Conservation (phyloP, 352 stramenopile genomes). For the Phytophthora capsici region DNA sequence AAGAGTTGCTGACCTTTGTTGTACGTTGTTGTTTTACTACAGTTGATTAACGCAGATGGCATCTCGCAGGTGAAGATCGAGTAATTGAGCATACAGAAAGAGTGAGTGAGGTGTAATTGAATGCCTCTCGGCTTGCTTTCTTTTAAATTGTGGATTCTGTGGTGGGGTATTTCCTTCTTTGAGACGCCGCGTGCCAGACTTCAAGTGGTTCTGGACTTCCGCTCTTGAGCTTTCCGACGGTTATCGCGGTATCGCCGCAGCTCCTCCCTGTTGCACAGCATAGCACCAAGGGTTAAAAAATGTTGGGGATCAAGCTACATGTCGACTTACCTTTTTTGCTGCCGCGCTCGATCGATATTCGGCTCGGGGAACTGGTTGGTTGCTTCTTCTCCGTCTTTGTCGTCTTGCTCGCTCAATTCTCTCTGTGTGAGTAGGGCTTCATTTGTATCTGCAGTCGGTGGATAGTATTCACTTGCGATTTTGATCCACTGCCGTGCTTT, state of each 20-base stretch:
- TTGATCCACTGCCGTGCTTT: constrained; percentile 76
- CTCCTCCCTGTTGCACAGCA: constrained; percentile 61
- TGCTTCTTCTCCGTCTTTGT: constrained; percentile 33
- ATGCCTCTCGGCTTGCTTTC: constrained; percentile 26
- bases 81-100: constrained; percentile 32
- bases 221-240: constrained; percentile 61
- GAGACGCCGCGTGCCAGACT: neutral
- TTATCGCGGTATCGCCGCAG: constrained; percentile 67
- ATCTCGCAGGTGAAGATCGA: constrained; percentile 74
- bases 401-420: constrained; percentile 35
- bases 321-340: constrained; percentile 64
- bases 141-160: neutral
- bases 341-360: constrained; percentile 70
- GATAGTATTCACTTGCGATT: constrained; percentile 68
- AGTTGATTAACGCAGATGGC: constrained; percentile 74
- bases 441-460: constrained; percentile 43
- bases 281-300: too few species aligned
- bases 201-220: constrained; percentile 52
- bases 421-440: constrained; percentile 35
- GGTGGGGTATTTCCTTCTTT: neutral
- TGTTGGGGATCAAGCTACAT: neutral
- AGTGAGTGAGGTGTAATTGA: constrained; percentile 22
- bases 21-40: neutral
- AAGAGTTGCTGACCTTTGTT: too few species aligned
- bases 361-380: constrained; percentile 62